Percentiles rank a stretch among this genome's conserved stretches.
These are phyloP conservation scores for Oxyria digyna DNA, from an alignment of 148 eudicot genomes.

Conservation along the genomic window DNA sequence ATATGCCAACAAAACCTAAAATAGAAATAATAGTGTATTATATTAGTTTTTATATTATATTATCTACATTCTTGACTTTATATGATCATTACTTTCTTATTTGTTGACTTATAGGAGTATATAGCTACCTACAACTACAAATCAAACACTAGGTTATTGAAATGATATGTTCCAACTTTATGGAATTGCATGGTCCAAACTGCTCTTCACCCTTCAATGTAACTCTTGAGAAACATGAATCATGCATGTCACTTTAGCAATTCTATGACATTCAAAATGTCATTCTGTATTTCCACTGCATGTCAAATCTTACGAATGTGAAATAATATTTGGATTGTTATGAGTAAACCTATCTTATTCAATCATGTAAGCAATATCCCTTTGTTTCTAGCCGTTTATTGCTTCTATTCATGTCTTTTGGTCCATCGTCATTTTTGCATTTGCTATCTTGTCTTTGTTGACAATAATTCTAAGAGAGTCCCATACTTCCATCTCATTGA, in stretches of 20 bases:
- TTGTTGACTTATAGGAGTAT: background rate
- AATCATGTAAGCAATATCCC: background rate
- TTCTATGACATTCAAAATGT: background rate
- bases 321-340: background rate
- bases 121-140: too few relatives aligned
- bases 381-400: conserved; percentile 3
- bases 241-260: background rate
- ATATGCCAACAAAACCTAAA: too few relatives aligned
- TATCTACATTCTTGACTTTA: background rate
- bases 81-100: background rate
- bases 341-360: background rate
- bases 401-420: background rate
- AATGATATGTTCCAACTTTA: background rate
- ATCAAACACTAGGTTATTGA: background rate
- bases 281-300: background rate
- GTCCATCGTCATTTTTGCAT: background rate
- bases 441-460: background rate
- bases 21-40: too few relatives aligned
- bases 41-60: too few relatives aligned
- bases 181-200: background rate
- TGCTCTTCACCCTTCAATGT: background rate
- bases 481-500: background rate
- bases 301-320: background rate
- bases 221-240: background rate
- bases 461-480: background rate